phyloP scores from a whole-genome alignment of 192 early-diverging fungal species.

The Gryganskiella cystojenkinii region DNA sequence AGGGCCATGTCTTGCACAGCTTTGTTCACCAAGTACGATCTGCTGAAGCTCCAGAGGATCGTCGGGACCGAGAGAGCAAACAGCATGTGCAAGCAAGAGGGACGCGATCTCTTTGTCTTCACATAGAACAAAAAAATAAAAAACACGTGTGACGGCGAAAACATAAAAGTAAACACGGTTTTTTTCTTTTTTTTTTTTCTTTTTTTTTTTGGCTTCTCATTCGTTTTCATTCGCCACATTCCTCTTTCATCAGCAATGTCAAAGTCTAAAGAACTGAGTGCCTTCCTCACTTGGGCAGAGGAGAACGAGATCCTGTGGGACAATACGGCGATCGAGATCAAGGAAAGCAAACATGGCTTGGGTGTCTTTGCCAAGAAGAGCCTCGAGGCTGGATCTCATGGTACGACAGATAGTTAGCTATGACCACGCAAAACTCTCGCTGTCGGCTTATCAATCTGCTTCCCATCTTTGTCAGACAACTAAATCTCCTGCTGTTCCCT shows the following conservation, averaged over 20 bases:
- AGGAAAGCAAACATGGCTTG: conserved; percentile 53
- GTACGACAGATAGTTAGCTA: conserved; percentile 1
- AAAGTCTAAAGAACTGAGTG: conserved; percentile 18
- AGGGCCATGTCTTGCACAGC: conserved; percentile 71
- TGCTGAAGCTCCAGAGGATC: conserved; percentile 88
- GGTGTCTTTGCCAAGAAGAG: conserved; percentile 40
- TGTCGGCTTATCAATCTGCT: not conserved
- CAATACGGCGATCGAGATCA: conserved; percentile 64
- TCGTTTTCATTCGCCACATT: not conserved
- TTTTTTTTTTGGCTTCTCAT: conserved; percentile 1
- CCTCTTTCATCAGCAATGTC: conserved; percentile 15
- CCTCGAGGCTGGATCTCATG: conserved; percentile 32
- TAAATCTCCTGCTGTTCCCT: not conserved
- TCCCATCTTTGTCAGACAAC: not conserved
- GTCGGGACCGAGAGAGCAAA: conserved; percentile 81
- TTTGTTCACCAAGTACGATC: conserved; percentile 85
- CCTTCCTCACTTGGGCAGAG: conserved; percentile 61
- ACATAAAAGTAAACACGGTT: too few species aligned
- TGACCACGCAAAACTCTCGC: not conserved
- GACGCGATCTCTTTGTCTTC: conserved; percentile 55
- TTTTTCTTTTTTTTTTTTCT: too few species aligned
- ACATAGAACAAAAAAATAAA: conserved; percentile 10
- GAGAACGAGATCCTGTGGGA: conserved; percentile 65
- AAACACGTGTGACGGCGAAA: too few species aligned
- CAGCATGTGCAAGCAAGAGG: conserved; percentile 76